Evolutionary conservation across 2,329 filamentous ascomycete genomes (phyloP).

Genomic region (Clonostachys byssicola): DNA sequence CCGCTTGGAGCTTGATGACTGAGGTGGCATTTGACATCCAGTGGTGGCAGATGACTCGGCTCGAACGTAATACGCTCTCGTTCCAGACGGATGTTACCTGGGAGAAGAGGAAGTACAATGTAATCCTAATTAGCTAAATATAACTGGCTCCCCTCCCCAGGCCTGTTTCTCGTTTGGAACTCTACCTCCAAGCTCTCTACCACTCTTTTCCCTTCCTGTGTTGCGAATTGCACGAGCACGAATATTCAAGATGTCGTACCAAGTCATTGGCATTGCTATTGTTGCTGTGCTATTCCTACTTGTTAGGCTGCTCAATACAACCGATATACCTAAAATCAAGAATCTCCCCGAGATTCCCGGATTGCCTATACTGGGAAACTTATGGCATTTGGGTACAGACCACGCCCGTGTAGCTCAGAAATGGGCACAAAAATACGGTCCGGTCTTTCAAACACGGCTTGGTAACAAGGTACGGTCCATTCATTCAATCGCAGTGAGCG

Average conservation of each 20-base stretch:
- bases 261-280: not conserved
- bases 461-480: slow-evolving; percentile 49
- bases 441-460: slow-evolving; percentile 63
- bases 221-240: too few species aligned
- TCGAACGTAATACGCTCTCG: too few species aligned
- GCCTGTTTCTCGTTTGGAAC: too few species aligned
- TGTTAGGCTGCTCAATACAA: slow-evolving; percentile 31
- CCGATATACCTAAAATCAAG: slow-evolving; percentile 57
- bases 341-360: slow-evolving; percentile 58
- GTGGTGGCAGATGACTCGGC: too few species aligned
- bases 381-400: slow-evolving; percentile 53
- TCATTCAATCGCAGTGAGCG: slow-evolving; percentile 17
- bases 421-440: slow-evolving; percentile 58
- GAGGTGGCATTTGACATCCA: too few species aligned
- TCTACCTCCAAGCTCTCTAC: too few species aligned
- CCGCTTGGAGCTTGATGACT: too few species aligned
- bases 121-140: too few species aligned
- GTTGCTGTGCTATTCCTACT: slow-evolving; percentile 3
- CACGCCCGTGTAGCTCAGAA: slow-evolving; percentile 49
- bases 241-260: not conserved
- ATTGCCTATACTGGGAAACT: slow-evolving; percentile 58
- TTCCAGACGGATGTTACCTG: too few species aligned
- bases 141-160: too few species aligned
- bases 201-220: too few species aligned
- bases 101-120: too few species aligned